Evolutionary conservation across 2,329 filamentous ascomycete species (phyloP).

Genomic region (Apiospora koreana): DNA sequence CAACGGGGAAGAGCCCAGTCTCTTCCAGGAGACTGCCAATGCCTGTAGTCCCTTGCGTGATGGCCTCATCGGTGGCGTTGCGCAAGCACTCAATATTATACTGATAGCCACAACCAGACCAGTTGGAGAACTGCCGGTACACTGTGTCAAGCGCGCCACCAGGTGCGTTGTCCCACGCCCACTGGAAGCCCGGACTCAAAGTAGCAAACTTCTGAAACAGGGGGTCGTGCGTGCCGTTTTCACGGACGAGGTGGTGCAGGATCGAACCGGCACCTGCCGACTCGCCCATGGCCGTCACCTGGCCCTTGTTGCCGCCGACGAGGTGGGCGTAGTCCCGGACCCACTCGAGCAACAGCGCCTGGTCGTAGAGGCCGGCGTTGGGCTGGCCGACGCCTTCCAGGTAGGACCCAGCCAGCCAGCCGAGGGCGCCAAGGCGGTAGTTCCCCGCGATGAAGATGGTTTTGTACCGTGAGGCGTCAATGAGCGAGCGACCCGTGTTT

Average conservation of each 20-base stretch:
- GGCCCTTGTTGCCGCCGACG: constrained; percentile 52
- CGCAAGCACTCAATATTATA: too few relatives aligned
- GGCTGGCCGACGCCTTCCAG: constrained; percentile 35
- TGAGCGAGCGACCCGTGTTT: constrained; percentile 9
- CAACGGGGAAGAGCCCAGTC: constrained; percentile 30
- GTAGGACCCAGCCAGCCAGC: constrained; percentile 47
- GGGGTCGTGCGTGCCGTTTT: too few relatives aligned
- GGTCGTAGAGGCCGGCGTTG: constrained; percentile 53
- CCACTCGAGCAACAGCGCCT: constrained; percentile 53
- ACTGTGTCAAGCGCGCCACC: too few relatives aligned
- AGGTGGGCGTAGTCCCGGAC: constrained; percentile 50
- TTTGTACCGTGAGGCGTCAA: background rate
- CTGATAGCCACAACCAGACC: too few relatives aligned
- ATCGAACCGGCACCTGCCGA: constrained; percentile 43
- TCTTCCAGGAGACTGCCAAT: background rate
- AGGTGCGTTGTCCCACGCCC: too few relatives aligned
- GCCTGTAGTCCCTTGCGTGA: too few relatives aligned
- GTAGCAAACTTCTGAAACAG: too few relatives aligned
- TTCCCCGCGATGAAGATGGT: constrained; percentile 31
- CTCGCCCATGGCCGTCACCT: constrained; percentile 55
- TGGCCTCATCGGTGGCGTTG: too few relatives aligned
- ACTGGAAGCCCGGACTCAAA: too few relatives aligned
- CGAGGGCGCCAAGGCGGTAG: constrained; percentile 44
- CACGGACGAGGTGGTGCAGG: background rate
- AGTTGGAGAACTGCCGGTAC: too few relatives aligned